phyloP scores from a whole-genome alignment of 139 green algal species.

The Astrephomene gubernaculifera region DNA sequence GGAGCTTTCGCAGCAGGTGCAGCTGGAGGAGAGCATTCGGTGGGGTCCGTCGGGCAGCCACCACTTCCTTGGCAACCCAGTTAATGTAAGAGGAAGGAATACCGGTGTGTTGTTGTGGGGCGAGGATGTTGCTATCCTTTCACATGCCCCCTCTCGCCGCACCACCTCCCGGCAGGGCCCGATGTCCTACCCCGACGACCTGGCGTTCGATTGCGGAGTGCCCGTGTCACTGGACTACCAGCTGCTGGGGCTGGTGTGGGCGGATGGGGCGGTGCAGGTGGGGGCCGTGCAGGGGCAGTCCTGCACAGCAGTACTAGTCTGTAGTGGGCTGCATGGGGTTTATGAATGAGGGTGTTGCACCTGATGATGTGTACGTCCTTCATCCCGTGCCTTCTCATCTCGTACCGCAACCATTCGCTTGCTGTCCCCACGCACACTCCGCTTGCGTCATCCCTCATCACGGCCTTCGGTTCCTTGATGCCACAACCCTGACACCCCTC shows the following conservation, averaged over 20 bases:
- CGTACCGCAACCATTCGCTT: not conserved
- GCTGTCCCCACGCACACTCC: not conserved
- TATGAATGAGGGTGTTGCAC: too few species aligned
- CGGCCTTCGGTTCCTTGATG: too few species aligned
- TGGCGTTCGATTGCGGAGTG: not conserved
- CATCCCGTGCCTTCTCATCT: not conserved
- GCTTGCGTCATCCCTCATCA: too few species aligned
- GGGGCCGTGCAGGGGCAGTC: not conserved
- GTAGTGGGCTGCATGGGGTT: too few species aligned
- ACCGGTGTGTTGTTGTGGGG: not conserved
- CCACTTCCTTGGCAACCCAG: slow-evolving; percentile 16
- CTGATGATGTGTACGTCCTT: too few species aligned
- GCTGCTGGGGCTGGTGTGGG: slow-evolving; percentile 6
- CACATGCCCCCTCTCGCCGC: not conserved
- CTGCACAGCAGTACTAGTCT: too few species aligned
- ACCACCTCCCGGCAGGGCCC: not conserved
- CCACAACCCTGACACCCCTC: too few species aligned
- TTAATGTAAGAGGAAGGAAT: not conserved
- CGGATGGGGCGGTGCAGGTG: slow-evolving; percentile 17
- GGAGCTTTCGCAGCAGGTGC: not conserved
- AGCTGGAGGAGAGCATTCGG: not conserved
- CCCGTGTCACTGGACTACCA: slow-evolving; percentile 12
- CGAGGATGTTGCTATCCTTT: not conserved
- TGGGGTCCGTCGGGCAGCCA: not conserved
- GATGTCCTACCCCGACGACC: not conserved